A percentile compares a stretch with the other conserved stretches of the same genome.
Evolutionary conservation across 2,329 filamentous ascomycete species (phyloP).

Genomic region (Alternaria dauci): DNA sequence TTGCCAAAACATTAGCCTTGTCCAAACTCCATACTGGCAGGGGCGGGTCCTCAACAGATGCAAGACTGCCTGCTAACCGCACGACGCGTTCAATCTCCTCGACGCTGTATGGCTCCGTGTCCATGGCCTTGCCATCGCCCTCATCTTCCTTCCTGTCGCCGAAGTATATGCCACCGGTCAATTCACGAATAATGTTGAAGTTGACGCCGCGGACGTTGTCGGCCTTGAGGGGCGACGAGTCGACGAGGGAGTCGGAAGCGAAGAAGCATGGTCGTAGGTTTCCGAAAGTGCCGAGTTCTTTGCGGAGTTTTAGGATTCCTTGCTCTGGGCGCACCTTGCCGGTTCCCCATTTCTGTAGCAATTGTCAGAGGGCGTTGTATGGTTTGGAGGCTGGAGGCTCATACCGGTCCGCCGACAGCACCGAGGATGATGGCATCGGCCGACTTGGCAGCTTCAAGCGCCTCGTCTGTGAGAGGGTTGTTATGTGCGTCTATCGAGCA

Average conservation of each 20-base stretch:
- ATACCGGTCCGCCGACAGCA: conserved; percentile 90
- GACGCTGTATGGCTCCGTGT: conserved; percentile 87
- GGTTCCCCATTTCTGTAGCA: conserved; percentile 83
- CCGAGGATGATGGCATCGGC: conserved; percentile 92
- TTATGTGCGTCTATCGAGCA: conserved; percentile 87
- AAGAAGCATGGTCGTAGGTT: conserved; percentile 98
- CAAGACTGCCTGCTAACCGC: conserved; percentile 81
- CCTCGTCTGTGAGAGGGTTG: conserved; percentile 80
- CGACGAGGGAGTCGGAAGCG: conserved; percentile 78
- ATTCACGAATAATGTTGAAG: conserved; percentile 90
- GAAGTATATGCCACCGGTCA: conserved; percentile 96
- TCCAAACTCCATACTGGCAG: conserved; percentile 86
- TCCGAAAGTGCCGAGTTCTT: conserved; percentile 91
- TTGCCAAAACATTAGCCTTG: conserved; percentile 96
- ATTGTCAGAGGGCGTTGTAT: conserved; percentile 16
- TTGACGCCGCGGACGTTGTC: conserved; percentile 86
- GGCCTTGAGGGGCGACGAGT: conserved; percentile 85
- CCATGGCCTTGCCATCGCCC: conserved; percentile 76
- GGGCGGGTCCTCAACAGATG: conserved; percentile 77
- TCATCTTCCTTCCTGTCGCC: conserved; percentile 85
- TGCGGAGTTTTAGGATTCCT: conserved; percentile 88
- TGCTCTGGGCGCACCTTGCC: conserved; percentile 89
- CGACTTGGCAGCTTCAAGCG: conserved; percentile 80
- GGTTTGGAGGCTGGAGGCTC: neutral
- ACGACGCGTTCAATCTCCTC: conserved; percentile 88